Evolutionary conservation across 768 basidiomycete species (phyloP).

Genomic region (Boletus eberwhitei): DNA sequence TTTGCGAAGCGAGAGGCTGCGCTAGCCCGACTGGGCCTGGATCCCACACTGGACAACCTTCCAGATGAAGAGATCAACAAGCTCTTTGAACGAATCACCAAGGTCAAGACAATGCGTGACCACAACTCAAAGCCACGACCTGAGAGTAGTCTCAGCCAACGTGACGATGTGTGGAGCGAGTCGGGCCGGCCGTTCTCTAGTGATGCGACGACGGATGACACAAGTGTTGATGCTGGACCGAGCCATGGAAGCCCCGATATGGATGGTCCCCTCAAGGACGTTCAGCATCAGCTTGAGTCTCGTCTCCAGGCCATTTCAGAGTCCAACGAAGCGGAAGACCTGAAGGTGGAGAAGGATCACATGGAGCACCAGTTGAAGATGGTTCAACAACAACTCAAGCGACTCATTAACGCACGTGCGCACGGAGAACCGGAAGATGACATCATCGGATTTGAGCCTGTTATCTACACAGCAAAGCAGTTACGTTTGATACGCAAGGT

Average conservation of each 20-base stretch:
- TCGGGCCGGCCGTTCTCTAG: constrained; percentile 75
- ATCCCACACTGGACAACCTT: constrained; percentile 87
- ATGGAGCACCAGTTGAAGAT: constrained; percentile 86
- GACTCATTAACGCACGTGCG: constrained; percentile 71
- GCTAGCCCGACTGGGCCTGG: constrained; percentile 77
- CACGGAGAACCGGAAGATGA: constrained; percentile 71
- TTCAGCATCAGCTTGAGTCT: constrained; percentile 72
- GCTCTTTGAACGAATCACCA: constrained; percentile 90
- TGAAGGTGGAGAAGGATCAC: constrained; percentile 88
- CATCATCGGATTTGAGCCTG: constrained; percentile 67
- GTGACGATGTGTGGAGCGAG: constrained; percentile 89
- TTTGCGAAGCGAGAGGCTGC: constrained; percentile 95
- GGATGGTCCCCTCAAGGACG: constrained; percentile 62
- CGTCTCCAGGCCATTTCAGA: constrained; percentile 60
- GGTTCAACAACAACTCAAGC: constrained; percentile 79
- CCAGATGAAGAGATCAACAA: constrained; percentile 95
- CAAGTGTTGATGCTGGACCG: constrained; percentile 68
- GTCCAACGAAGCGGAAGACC: constrained; percentile 75
- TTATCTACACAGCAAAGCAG: constrained; percentile 79
- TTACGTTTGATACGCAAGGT: constrained; percentile 79
- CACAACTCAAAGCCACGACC: constrained; percentile 78
- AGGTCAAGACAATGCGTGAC: constrained; percentile 84
- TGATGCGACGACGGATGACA: constrained; percentile 83
- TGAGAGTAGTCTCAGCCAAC: constrained; percentile 84
- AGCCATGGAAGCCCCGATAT: constrained; percentile 64